phyloP scores from a whole-genome alignment of 1,284 basidiomycete species.

The Leccinum subrobustum region DNA sequence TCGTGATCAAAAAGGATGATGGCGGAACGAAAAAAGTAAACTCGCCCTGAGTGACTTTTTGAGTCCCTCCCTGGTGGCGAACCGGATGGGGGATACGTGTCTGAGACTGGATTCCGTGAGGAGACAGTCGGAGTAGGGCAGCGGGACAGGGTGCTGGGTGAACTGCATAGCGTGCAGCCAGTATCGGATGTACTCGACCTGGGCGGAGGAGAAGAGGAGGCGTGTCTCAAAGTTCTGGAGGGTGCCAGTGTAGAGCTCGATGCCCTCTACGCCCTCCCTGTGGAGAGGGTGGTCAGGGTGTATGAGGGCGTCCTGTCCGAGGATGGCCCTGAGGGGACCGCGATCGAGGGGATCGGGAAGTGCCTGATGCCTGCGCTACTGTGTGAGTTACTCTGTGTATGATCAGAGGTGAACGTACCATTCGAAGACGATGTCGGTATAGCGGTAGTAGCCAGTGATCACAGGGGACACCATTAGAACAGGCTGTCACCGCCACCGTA shows the following conservation, averaged over 20 bases:
- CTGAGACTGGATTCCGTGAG: constrained; percentile 54
- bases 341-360: constrained; percentile 50
- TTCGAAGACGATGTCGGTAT: constrained; percentile 76
- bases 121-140: constrained; percentile 74
- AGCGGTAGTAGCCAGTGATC: constrained; percentile 72
- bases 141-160: constrained; percentile 59
- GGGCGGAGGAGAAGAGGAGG: constrained; percentile 76
- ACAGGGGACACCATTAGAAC: constrained; percentile 37
- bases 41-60: constrained; percentile 58
- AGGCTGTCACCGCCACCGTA: background rate
- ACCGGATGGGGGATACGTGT: constrained; percentile 56
- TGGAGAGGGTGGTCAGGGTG: constrained; percentile 74
- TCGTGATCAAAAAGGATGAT: constrained; percentile 5
- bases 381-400: constrained; percentile 1
- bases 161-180: constrained; percentile 77
- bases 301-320: constrained; percentile 64
- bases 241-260: constrained; percentile 75
- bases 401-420: constrained; percentile 42
- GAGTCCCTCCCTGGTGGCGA: constrained; percentile 51
- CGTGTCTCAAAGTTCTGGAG: constrained; percentile 65
- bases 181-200: constrained; percentile 83
- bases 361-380: constrained; percentile 40
- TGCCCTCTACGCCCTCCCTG: constrained; percentile 56
- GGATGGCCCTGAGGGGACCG: constrained; percentile 64
- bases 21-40: background rate